These are phyloP conservation scores for Sporothrix humicola DNA, from an alignment of 2,329 filamentous ascomycete genomes.

Conservation along the genomic window DNA sequence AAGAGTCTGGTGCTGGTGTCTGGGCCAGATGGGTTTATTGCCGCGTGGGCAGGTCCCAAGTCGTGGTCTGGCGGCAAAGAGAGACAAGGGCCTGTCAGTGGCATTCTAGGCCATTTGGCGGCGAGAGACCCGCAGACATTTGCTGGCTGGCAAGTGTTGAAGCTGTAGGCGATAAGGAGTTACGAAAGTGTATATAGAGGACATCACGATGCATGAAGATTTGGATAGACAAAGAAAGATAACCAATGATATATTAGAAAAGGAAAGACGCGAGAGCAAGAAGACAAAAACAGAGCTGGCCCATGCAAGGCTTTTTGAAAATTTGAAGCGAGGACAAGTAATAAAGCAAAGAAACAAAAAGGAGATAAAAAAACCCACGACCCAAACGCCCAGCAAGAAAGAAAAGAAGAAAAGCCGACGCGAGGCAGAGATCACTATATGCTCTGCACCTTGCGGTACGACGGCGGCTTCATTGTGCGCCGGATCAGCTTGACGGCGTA, in stretches of 20 bases:
- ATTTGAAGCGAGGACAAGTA: no score
- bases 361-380: neutral
- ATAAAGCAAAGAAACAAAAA: neutral
- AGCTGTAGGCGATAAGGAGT: slow-evolving; percentile 49
- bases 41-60: slow-evolving; percentile 80
- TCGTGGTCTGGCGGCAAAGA: slow-evolving; percentile 74
- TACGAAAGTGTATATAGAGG: neutral
- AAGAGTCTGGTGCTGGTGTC: slow-evolving; percentile 80
- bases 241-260: slow-evolving; percentile 7
- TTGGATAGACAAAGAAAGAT: neutral
- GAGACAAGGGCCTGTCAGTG: slow-evolving; percentile 74
- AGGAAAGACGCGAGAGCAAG: neutral
- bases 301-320: neutral
- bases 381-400: neutral
- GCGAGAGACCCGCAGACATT: slow-evolving; percentile 48
- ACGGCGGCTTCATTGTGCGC: slow-evolving; percentile 85
- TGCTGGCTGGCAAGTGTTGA: slow-evolving; percentile 59
- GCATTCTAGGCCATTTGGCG: slow-evolving; percentile 67
- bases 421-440: slow-evolving; percentile 50
- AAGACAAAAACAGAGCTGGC: slow-evolving; percentile 22
- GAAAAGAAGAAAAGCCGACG: neutral
- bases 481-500: slow-evolving; percentile 86
- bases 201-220: neutral
- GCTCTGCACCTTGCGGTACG: slow-evolving; percentile 89
- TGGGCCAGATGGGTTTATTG: slow-evolving; percentile 88